Percentiles rank a stretch among this genome's conserved stretches.
Conservation (phyloP, 176 grass and related monocot genomes). For the Pontederia crassipes region DNA sequence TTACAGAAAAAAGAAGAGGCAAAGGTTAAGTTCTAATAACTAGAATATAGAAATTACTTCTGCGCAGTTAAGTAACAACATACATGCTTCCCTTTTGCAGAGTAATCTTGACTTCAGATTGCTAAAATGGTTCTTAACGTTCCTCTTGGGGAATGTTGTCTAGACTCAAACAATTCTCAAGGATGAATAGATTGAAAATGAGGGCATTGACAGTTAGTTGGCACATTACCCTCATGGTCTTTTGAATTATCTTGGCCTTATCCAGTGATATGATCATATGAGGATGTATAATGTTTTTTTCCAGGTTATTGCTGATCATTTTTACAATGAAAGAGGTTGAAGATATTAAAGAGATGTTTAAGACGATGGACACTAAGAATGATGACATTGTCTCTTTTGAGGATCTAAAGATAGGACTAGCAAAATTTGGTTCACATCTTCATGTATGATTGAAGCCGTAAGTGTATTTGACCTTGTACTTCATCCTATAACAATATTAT, state of each 20-base stretch:
- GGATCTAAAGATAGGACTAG: conserved; percentile 71
- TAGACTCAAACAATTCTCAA: conserved; percentile 98
- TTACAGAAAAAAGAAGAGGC: too few species aligned
- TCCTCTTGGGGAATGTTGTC: conserved; percentile 90
- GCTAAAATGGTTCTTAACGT: conserved; percentile 97
- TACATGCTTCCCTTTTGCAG: conserved; percentile 28
- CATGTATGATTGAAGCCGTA: conserved; percentile 97
- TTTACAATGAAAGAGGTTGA: conserved; percentile 93
- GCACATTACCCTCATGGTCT: background rate
- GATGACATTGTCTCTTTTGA: conserved; percentile 88
- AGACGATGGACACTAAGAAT: conserved; percentile 85
- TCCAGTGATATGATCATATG: background rate
- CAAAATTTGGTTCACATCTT: conserved; percentile 96
- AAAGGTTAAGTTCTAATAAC: too few species aligned
- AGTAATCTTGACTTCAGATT: conserved; percentile 89
- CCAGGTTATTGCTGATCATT: conserved; percentile 95
- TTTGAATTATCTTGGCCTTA: background rate
- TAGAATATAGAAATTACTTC: too few species aligned
- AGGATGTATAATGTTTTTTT: conserved; percentile 1
- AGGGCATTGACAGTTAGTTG: conserved; percentile 77
- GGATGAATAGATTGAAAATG: conserved; percentile 99
- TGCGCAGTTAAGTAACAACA: background rate
- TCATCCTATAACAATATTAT: too few species aligned
- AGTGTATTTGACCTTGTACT: conserved; percentile 22
- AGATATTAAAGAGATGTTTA: conserved; percentile 98